Evolutionary conservation across 1,284 basidiomycete species (phyloP), one percentile per base, ranked within the genome.

Genomic region (Malassezia arunalokei): DNA sequence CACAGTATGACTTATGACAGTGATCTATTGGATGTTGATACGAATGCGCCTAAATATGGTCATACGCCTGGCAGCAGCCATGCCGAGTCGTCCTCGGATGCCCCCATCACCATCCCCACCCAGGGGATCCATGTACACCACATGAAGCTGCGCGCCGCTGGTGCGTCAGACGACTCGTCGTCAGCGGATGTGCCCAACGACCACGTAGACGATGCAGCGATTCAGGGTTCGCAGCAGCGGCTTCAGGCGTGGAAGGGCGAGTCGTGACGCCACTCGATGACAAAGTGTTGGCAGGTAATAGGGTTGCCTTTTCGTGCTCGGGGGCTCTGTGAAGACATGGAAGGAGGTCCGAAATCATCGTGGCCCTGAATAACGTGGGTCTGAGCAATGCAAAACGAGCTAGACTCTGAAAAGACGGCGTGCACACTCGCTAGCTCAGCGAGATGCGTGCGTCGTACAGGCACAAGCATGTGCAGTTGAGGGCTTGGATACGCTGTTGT

Each of bases 381-480:
- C 9, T 11, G 8, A 17, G 39, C 43, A 7, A 49, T 46, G 28
- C 14, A 15, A 8, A 40, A 27, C 17, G 43, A 30, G 8, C 24
- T n/a, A 17, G 49, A 17, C 3, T 41, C 30, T 27, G 27, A n/a
- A 35, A 70, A 68, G 1, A 58, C 59, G 14, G 56, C 35, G 40
- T 70, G 65, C 17, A 70, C 55, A 3, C 64, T 57, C 30, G 51
- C 45, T 40, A 70, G 46, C 56, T 70, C 67, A 17, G 48, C 40
- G 15, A 43, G 42, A 42, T 70, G 66, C 15, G 65, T 68, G 2
- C 52, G 49, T 8, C 67, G 50, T 5, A 66, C 47, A 3, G 67
- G 63, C 5, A 63, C 40, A 55, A 68, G 61, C 27, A 70, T 24
- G 40, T 68, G 65, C 28, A 70, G 50, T 33, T 59, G 17, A 7